These are phyloP conservation scores for Neospermospora avenae DNA, from an alignment of 2,329 filamentous ascomycete genomes.

Conservation along the genomic window DNA sequence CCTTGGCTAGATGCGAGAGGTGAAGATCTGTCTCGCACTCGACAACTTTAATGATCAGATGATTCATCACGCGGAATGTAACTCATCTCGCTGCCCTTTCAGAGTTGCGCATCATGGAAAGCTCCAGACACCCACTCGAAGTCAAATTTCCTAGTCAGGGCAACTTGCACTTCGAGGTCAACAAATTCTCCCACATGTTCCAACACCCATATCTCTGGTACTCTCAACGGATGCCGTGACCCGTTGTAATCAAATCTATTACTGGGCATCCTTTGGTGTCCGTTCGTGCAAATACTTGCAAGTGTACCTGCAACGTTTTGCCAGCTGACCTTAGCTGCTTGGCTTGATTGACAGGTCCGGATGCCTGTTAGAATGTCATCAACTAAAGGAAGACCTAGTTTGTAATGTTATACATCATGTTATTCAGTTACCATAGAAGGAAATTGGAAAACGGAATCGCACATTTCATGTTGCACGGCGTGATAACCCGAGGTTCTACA, in stretches of 20 bases:
- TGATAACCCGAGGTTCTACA: background rate
- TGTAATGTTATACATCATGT: background rate
- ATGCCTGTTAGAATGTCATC: background rate
- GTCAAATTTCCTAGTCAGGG: background rate
- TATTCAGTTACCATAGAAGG: background rate
- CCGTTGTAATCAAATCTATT: background rate
- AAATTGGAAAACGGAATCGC: background rate
- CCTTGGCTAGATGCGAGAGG: background rate
- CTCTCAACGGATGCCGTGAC: background rate
- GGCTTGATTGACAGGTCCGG: background rate
- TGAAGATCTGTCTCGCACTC: background rate
- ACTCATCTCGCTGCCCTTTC: background rate
- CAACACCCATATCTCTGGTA: conserved; percentile 4
- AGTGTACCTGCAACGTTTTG: background rate
- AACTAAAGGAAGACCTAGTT: background rate
- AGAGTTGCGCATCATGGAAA: background rate
- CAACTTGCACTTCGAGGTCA: conserved; percentile 5
- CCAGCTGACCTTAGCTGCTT: background rate
- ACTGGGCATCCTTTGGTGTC: background rate
- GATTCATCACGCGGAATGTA: background rate
- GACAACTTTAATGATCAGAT: background rate
- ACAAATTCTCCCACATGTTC: background rate
- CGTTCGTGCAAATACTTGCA: background rate
- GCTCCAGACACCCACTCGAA: background rate
- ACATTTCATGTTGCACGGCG: background rate